These are phyloP conservation scores for Huntiella savannae DNA, from an alignment of 2,329 filamentous ascomycete species.

Conservation along the genomic window DNA sequence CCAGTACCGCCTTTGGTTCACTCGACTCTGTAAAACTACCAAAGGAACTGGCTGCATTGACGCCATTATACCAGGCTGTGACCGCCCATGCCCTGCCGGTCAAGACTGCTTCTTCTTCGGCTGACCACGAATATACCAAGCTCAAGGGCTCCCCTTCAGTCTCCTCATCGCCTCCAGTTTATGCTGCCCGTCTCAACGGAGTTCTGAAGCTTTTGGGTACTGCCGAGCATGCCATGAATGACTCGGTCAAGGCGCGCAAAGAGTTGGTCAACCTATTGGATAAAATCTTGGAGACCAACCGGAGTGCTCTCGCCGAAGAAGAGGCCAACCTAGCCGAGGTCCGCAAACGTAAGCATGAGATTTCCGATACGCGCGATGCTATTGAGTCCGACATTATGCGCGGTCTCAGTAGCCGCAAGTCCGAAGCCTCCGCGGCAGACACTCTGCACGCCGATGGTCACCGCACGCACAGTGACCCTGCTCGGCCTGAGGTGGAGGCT, in stretches of 20 bases:
- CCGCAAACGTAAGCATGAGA: slow-evolving; percentile 44
- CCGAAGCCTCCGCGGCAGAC: slow-evolving; percentile 22
- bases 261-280: slow-evolving; percentile 64
- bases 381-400: slow-evolving; percentile 86
- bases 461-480: slow-evolving; percentile 29
- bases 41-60: slow-evolving; percentile 56
- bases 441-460: neutral
- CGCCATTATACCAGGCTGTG: slow-evolving; percentile 52
- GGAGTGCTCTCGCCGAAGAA: slow-evolving; percentile 49
- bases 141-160: slow-evolving; percentile 51
- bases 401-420: slow-evolving; percentile 40
- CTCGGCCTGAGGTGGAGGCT: slow-evolving; percentile 66
- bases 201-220: slow-evolving; percentile 77
- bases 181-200: slow-evolving; percentile 73
- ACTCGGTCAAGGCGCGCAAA: slow-evolving; percentile 71
- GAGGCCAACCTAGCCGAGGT: slow-evolving; percentile 46
- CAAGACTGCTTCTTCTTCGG: slow-evolving; percentile 47
- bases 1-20: slow-evolving; percentile 29
- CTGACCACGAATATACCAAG: slow-evolving; percentile 69
- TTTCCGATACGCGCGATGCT: slow-evolving; percentile 67
- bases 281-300: slow-evolving; percentile 59
- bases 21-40: slow-evolving; percentile 43
- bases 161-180: slow-evolving; percentile 67
- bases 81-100: slow-evolving; percentile 52
- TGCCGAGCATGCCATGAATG: slow-evolving; percentile 74